Evolutionary conservation across 1,284 basidiomycete species (phyloP).

Genomic region (Fomitiporia mediterranea): DNA sequence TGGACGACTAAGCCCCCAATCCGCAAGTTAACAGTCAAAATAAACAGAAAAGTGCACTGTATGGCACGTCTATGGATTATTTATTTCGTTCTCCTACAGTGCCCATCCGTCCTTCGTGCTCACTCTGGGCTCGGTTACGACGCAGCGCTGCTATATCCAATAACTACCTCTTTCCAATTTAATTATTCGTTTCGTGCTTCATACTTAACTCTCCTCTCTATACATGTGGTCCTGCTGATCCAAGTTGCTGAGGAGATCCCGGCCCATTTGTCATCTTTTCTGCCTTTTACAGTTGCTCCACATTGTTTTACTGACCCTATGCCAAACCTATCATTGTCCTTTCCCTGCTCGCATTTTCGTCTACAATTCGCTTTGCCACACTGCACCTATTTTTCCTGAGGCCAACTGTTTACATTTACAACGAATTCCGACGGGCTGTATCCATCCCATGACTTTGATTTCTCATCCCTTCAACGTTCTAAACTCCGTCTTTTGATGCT

Average conservation of each 20-base stretch:
- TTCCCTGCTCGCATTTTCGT: not conserved
- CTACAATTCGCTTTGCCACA: not conserved
- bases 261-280: not conserved
- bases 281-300: too few relatives aligned
- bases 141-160: too few relatives aligned
- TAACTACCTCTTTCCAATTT: not conserved
- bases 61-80: too few relatives aligned
- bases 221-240: not conserved
- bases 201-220: not conserved
- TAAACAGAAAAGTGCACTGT: not conserved
- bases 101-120: not conserved
- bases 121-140: too few relatives aligned
- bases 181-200: not conserved
- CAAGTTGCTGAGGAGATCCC: not conserved
- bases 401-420: too few relatives aligned
- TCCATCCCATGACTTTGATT: too few relatives aligned
- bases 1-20: conserved; percentile 14
- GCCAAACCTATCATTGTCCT: not conserved
- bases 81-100: not conserved
- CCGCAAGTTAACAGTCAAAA: not conserved
- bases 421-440: too few relatives aligned
- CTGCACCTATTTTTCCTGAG: too few relatives aligned
- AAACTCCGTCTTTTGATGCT: too few relatives aligned
- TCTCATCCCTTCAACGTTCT: too few relatives aligned
- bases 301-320: too few relatives aligned